phyloP scores from a whole-genome alignment of 108 stramenopile species.

The Pseudonitzschia multistriata region DNA sequence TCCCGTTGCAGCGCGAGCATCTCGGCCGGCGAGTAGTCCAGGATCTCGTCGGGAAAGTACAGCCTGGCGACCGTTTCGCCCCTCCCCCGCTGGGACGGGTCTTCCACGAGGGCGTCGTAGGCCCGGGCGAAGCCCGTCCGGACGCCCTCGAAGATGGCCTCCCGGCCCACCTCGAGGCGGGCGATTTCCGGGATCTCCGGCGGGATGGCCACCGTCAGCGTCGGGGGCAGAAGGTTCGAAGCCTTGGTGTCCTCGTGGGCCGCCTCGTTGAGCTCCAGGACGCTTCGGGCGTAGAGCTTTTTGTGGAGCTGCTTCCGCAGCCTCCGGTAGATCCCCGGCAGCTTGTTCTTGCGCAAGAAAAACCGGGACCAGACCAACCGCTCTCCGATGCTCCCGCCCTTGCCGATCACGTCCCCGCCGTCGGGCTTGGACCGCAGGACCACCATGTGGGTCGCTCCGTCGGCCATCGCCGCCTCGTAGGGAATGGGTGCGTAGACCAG shows the following conservation, averaged over 20 bases:
- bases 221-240: neutral
- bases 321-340: slow-evolving; percentile 60
- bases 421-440: slow-evolving; percentile 89
- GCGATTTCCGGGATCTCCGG: slow-evolving; percentile 78
- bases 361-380: slow-evolving; percentile 77
- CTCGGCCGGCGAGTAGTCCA: slow-evolving; percentile 69
- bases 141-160: slow-evolving; percentile 84
- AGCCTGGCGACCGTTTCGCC: slow-evolving; percentile 61
- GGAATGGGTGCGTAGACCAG: slow-evolving; percentile 91
- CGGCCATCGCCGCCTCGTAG: slow-evolving; percentile 70
- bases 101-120: slow-evolving; percentile 87
- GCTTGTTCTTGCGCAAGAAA: slow-evolving; percentile 78
- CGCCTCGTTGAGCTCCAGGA: slow-evolving; percentile 78
- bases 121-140: slow-evolving; percentile 86
- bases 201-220: slow-evolving; percentile 79
- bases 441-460: slow-evolving; percentile 90
- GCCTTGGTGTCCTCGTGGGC: slow-evolving; percentile 17
- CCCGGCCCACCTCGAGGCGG: slow-evolving; percentile 72
- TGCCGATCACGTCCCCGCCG: slow-evolving; percentile 87
- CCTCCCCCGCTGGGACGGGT: slow-evolving; percentile 67
- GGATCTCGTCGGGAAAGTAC: slow-evolving; percentile 84
- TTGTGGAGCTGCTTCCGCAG: slow-evolving; percentile 74
- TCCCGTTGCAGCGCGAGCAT: slow-evolving; percentile 1
- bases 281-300: slow-evolving; percentile 79
- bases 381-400: slow-evolving; percentile 73